Evolutionary conservation across 2,329 filamentous ascomycete genomes (phyloP), one percentile per base, ranked within the genome.

Genomic region (Neofusicoccum laricinum): DNA sequence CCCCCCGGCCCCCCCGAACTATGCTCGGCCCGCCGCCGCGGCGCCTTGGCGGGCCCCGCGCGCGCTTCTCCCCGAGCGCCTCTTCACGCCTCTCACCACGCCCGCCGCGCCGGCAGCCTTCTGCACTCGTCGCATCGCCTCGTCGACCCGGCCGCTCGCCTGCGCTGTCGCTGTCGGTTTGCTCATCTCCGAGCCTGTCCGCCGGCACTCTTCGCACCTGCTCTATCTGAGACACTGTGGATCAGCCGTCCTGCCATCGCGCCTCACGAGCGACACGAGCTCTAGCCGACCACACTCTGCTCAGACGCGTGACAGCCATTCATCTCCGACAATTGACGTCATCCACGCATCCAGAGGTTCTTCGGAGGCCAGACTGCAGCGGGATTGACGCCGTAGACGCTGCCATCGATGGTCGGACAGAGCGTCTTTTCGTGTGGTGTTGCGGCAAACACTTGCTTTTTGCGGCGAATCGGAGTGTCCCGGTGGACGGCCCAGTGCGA

Each of bases 201-300:
- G n/a, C 19, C 15, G 25, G 6, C 8, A n/a, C 21, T 34, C n/a
- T 21, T 36, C 17, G 55, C 30, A 7, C 11, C 15, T 38, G 41
- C n/a, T 59, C 41, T 46, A 46, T 34, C 55, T 32, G 55, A 59
- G 55, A 59, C 55, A 21, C 1, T 21, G 55, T 59, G 41, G 55
- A 34, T 30, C 51, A 14, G 51, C 51, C n/a, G 36, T 41, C 34
- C 12, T 32, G 41, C 49, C 36, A 19, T 19, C 19, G 51, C 36
- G 36, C 6, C 51, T 34, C 40, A 17, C 53, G 48, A 15, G 21
- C 34, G 19, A 36, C 36, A 45, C 25, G 14, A 8, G 15, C 21
- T 30, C 25, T 30, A 30, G 25, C 25, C 25, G 25, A 17, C 38
- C 19, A 19, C 38, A 21, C 38, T 7, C 38, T 50, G 30, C 10